Evolutionary conservation across 2,329 filamentous ascomycete species (phyloP), one percentile per base, ranked within the genome.

Genomic region (Cercospora sesami): DNA sequence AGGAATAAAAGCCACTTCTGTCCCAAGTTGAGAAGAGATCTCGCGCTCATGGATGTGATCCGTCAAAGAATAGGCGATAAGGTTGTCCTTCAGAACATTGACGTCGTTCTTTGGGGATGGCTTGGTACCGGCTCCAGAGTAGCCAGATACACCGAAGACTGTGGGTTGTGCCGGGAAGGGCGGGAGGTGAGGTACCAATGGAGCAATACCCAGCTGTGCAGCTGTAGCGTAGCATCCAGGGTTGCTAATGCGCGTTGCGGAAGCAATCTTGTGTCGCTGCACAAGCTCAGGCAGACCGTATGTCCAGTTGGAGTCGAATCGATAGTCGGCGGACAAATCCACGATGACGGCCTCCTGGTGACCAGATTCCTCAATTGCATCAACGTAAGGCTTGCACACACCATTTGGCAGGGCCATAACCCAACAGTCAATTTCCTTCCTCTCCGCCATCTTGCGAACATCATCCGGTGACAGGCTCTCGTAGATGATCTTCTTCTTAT

Each of bases 361-460:
- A 67, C 88, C 88, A 33, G 86, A 87, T 76, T 90, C 86, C 74
- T 94, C 87, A 63, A 98, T 87, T 7, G 94, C 94, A 71, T 98
- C 92, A 9, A 98, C 91, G 74, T 91, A 99, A 0, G 95, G 94
- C 82, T 93, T 91, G 87, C 93, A 97, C 60, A 97, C 93, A 69
- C 92, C 92, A 77, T 98, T 99, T 55, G 94, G 95, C 31, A 98
- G 88, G 39, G 95, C 95, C 92, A 98, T 95, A 55, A 98, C 92
- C 94, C 94, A 98, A 82, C 92, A 95, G 82, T 98, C 94, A 60
- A 98, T 89, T 75, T 94, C 88, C 62, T 91, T 91, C 33, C 90
- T 88, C 78, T 91, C 89, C 70, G 95, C 92, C 87, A 98, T 92
- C 67, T 89, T 86, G 71, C 89, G 88, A 12, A 97, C 90, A 73